Conservation (phyloP, 768 basidiomycete species). For the Suillus occidentalis region DNA sequence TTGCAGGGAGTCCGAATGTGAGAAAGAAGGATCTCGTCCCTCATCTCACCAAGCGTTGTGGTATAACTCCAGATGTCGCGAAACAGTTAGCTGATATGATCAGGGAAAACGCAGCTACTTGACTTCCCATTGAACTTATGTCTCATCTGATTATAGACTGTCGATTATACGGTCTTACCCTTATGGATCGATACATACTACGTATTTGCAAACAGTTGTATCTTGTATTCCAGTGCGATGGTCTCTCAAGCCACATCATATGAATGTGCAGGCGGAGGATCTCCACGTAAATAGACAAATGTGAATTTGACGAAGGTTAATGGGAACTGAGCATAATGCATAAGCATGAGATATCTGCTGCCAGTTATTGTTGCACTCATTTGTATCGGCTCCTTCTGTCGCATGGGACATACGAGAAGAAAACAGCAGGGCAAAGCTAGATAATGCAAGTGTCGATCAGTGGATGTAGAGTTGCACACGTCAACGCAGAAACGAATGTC, state of each 20-base stretch:
- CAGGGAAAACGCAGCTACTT: not conserved
- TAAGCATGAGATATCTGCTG: conserved; percentile 10
- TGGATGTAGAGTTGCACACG: conserved; percentile 26
- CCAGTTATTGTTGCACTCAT: not conserved
- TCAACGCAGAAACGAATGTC: conserved; percentile 21
- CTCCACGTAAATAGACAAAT: not conserved
- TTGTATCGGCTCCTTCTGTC: not conserved
- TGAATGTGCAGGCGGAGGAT: not conserved
- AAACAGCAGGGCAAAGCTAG: conserved; percentile 13
- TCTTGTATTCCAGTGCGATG: not conserved
- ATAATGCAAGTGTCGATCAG: conserved; percentile 26
- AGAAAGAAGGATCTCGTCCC: conserved; percentile 23
- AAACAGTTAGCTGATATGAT: not conserved
- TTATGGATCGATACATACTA: not conserved
- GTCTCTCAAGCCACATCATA: not conserved
- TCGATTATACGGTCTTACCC: not conserved
- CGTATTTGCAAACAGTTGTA: not conserved
- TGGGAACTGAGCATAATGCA: not conserved
- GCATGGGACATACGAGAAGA: not conserved
- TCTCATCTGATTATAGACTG: not conserved
- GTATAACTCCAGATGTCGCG: conserved; percentile 22
- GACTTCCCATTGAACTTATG: not conserved
- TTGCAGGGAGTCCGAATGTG: conserved; percentile 15
- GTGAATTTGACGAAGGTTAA: not conserved
- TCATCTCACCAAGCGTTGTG: conserved; percentile 29